Base-by-base conservation (phyloP, 192 early-diverging fungal species). In the Dispira simplex region DNA sequence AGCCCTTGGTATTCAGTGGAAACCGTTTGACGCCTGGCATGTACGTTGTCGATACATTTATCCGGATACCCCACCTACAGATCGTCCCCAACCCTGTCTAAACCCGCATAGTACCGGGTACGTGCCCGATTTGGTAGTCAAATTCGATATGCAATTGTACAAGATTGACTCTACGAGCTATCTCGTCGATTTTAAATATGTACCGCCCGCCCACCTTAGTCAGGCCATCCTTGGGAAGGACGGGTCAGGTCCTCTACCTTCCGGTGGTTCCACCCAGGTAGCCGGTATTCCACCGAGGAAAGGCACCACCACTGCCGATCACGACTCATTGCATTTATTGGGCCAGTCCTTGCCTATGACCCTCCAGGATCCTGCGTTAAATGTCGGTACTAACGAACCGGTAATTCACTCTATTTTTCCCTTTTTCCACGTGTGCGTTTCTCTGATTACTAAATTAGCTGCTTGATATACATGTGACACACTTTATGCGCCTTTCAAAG, bases 71-170 rank as follows among this genome's bases (percentile, higher is more conserved):
- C 46, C 70, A n/a, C 51, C 51, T n/a, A 26, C 51, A 9, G 51
- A 20, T 26, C 43, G 73, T 55, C 26, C 25, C 44, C 46, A 26
- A 54, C 43, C 46, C 16, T 26, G 11, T 13, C 27, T 48, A 39
- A 32, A 44, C n/a, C 62, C 16, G 48, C 57, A 14, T 43, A 64
- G 25, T 67, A 71, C 21, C n/a, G 55, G 64, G 5, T 65, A 68
- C 13, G 46, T 62, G 0, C 23, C 58, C 10, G 72, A 62, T 23
- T 74, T 75, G 26, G 67, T 75, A 69, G 85, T 98, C 46, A 95
- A 97, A 70, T 81, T 99, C 52, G 96, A 99, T 63, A 77, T 99
- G 47, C 94, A 96, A 70, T 76, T 99, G 47, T 99, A 95, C 75
- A 81, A 85, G 68, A 84, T 99, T 25, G 93, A 99, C 58, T 75